These are phyloP conservation scores for Sedum album DNA, from an alignment of 164 flowering plant genomes.

Conservation along the genomic window DNA sequence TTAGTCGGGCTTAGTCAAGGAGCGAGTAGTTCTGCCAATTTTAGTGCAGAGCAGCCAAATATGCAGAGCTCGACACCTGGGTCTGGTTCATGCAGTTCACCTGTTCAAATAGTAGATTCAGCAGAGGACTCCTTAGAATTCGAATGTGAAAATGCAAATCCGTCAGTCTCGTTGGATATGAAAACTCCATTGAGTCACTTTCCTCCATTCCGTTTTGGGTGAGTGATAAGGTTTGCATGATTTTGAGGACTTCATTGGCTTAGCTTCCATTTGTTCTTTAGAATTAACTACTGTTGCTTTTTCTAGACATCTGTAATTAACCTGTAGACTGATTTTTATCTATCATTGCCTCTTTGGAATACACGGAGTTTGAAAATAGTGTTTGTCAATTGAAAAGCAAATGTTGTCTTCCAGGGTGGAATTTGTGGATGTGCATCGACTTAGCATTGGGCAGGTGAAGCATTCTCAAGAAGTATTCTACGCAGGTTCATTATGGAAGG, in stretches of 20 bases:
- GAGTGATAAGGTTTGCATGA: conserved; percentile 16
- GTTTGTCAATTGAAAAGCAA: neutral
- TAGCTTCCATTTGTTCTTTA: neutral
- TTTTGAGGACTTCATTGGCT: neutral
- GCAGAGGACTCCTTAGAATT: conserved; percentile 45
- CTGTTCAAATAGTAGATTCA: conserved; percentile 61
- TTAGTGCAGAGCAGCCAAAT: conserved; percentile 42
- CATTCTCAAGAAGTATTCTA: conserved; percentile 91
- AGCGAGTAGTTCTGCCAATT: conserved; percentile 30
- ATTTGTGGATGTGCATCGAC: conserved; percentile 91
- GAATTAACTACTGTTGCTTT: neutral
- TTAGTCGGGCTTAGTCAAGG: conserved; percentile 89
- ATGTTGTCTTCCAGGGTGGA: conserved; percentile 52
- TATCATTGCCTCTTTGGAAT: neutral
- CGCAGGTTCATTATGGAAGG: conserved; percentile 99
- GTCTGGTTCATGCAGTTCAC: conserved; percentile 36
- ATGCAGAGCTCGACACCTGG: conserved; percentile 41
- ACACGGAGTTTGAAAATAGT: neutral
- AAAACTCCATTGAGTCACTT: conserved; percentile 90
- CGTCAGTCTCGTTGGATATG: conserved; percentile 74
- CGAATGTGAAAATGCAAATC: conserved; percentile 65
- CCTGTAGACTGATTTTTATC: neutral
- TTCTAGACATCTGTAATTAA: neutral
- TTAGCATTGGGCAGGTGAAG: conserved; percentile 91
- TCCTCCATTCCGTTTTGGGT: conserved; percentile 99